Evolutionary conservation across 2,329 filamentous ascomycete genomes (phyloP), one percentile per base, ranked within the genome.

Genomic region (Colletotrichum gigasporum): DNA sequence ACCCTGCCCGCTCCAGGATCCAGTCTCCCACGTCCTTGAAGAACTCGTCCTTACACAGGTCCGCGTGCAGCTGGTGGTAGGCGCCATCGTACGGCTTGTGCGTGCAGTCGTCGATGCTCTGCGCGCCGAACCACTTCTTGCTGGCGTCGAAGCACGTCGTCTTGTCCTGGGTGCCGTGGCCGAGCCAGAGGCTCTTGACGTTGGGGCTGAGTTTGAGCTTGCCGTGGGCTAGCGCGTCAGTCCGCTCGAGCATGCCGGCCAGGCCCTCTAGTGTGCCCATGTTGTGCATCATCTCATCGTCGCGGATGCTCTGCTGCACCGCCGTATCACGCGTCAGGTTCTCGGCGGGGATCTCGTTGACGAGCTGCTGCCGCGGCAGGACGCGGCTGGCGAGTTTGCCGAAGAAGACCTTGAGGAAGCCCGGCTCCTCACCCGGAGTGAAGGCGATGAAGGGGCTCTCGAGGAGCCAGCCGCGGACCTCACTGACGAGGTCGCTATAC

Each of bases 251-350:
- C 85, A 97, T 84, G 0, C 87, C 90, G 0, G 91, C 85, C 32
- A 97, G 75, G 1, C 92, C 92, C 75, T 94, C 90, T n/a, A 97
- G 82, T 6, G 94, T 97, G 34, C 93, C 94, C 2, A 89, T 95
- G 75, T 95, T 85, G 78, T 97, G 94, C 76, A 90, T 88, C 54
- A 97, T 81, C 51, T 82, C 73, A 76, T 97, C 94, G 28, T 86
- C 83, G 2, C 80, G 79, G 68, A 92, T 85, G 24, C 81, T 83
- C 71, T 86, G 80, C 55, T 86, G 83, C 2, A 92, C 86, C 20
- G 79, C 86, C 22, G 85, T 80, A 75, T 95, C 91, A 22, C 93
- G 87, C 34, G 85, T 89, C 57, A 97, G 74, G 66, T 90, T 83
- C 64, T 85, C 83, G 2, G 86, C 76, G 45, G 90, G 85, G 22